Evolutionary conservation across 306 rosid genomes (phyloP).

Genomic region (Pterocarpus macrocarpus): DNA sequence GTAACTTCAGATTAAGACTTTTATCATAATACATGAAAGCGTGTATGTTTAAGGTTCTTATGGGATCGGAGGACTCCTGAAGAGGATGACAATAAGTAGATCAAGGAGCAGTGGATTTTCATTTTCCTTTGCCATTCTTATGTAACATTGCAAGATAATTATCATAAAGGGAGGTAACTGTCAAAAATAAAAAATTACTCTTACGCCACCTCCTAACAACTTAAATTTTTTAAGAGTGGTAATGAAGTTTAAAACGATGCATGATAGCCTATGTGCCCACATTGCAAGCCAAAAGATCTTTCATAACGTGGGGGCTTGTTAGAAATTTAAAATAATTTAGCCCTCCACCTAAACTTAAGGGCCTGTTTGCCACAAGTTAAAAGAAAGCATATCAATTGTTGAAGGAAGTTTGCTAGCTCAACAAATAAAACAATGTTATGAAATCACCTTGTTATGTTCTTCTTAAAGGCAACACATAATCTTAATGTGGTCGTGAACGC

Average conservation of each 20-base stretch:
- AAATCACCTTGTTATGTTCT: neutral
- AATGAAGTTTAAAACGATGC: neutral
- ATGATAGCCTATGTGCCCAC: neutral
- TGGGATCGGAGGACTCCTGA: neutral
- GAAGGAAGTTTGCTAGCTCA: neutral
- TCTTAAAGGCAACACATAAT: neutral
- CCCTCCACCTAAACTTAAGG: neutral
- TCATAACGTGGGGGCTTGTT: neutral
- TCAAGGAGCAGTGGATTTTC: neutral
- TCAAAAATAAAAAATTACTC: neutral
- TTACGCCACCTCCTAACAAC: neutral
- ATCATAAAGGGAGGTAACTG: neutral
- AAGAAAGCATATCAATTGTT: neutral
- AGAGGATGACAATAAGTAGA: neutral
- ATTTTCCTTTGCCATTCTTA: neutral
- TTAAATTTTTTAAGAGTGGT: neutral
- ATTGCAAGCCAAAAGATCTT: neutral
- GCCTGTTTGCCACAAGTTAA: neutral
- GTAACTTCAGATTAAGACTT: slow-evolving; percentile 8
- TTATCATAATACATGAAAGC: neutral
- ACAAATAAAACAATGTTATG: neutral
- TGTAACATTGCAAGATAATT: neutral
- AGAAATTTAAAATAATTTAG: neutral
- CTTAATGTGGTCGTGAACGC: neutral
- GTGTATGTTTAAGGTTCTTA: neutral